Conservation (phyloP, 139 green algal species). For the Gonium pectorale region DNA sequence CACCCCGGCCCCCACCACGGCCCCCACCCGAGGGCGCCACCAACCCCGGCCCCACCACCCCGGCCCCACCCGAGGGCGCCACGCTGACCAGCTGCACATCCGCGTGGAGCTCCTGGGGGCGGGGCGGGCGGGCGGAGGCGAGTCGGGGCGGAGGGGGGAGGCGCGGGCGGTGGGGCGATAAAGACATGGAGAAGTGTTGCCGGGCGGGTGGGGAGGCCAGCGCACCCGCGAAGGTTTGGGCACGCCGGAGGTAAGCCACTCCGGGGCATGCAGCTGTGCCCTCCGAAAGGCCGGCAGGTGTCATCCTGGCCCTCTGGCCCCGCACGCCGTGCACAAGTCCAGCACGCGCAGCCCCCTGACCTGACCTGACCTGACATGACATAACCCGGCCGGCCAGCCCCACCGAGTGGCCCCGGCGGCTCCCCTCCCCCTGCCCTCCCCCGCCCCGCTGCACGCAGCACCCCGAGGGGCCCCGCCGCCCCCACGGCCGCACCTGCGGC, state of each 20-base stretch:
- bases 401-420: too few relatives aligned
- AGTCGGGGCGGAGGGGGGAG: not conserved
- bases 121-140: too few relatives aligned
- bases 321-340: too few relatives aligned
- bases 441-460: not conserved
- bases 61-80: conserved; percentile 15
- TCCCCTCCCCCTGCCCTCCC: not conserved
- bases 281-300: too few relatives aligned
- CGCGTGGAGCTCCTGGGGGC: conserved; percentile 18
- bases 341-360: too few relatives aligned
- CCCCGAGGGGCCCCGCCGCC: not conserved
- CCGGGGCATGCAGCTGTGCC: too few relatives aligned
- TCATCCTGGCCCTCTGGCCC: too few relatives aligned
- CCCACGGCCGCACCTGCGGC: conserved; percentile 14
- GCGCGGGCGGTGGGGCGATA: not conserved
- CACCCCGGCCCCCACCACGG: not conserved
- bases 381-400: not conserved
- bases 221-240: too few relatives aligned
- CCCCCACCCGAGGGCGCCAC: not conserved
- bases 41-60: not conserved
- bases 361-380: not conserved
- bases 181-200: not conserved
- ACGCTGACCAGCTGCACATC: conserved; percentile 29
- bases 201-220: not conserved
- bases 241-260: too few relatives aligned